phyloP scores from a whole-genome alignment of 441 rosid species.

The Brassica hybrid region DNA sequence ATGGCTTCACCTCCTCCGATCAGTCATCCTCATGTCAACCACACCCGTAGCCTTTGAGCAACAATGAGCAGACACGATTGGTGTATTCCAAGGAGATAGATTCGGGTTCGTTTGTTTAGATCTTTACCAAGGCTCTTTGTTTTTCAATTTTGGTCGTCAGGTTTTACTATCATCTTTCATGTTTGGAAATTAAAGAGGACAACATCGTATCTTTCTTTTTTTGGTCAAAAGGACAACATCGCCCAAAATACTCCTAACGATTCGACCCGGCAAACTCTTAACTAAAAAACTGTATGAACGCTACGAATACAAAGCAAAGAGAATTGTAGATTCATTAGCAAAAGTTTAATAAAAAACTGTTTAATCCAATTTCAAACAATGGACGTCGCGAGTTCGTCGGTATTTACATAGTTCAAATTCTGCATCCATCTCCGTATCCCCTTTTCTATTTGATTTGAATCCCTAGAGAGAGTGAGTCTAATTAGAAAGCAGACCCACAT shows the following conservation, averaged over 20 bases:
- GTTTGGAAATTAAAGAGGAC: not conserved
- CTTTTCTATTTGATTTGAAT: too few relatives aligned
- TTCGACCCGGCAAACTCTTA: not conserved
- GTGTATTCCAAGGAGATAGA: not conserved
- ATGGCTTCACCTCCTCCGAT: constrained; percentile 47
- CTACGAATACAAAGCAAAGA: not conserved
- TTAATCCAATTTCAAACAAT: too few relatives aligned
- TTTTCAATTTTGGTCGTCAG: not conserved
- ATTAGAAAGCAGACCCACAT: not conserved
- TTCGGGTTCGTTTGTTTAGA: constrained; percentile 2
- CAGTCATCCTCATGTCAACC: constrained; percentile 53
- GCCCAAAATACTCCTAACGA: not conserved
- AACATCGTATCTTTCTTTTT: not conserved
- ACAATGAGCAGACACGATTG: not conserved
- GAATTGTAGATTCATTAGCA: too few relatives aligned
- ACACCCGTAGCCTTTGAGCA: constrained; percentile 52
- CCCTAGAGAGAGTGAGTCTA: not conserved
- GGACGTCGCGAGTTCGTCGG: not conserved
- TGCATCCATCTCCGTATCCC: not conserved
- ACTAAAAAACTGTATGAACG: not conserved
- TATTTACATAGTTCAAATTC: not conserved
- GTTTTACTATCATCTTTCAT: not conserved
- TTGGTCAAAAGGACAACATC: too few relatives aligned
- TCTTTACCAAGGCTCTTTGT: not conserved
- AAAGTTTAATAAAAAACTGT: too few relatives aligned